These are phyloP conservation scores for Colletotrichum shisoi DNA, from an alignment of 2,329 filamentous ascomycete genomes.

Conservation along the genomic window DNA sequence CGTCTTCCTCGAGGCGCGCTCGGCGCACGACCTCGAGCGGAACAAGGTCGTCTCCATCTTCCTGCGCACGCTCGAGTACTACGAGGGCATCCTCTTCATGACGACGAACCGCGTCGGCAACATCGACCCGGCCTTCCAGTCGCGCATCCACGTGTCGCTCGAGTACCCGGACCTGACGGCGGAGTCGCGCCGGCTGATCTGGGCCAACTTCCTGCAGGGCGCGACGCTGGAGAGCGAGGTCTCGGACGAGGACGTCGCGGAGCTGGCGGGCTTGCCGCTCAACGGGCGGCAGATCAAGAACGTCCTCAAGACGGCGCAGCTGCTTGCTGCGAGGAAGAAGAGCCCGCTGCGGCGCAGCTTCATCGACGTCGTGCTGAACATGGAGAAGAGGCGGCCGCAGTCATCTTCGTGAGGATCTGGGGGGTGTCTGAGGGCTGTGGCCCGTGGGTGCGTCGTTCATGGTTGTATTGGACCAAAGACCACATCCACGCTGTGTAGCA, in stretches of 20 bases:
- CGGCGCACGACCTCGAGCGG: conserved; percentile 47
- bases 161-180: conserved; percentile 55
- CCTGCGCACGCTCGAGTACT: conserved; percentile 57
- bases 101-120: conserved; percentile 57
- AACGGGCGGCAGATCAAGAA: conserved; percentile 62
- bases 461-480: no score
- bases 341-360: conserved; percentile 38
- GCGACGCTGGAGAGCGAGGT: conserved; percentile 45
- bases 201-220: conserved; percentile 52
- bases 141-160: conserved; percentile 58
- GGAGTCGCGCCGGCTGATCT: conserved; percentile 50
- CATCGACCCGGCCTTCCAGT: conserved; percentile 58
- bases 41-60: conserved; percentile 51
- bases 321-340: conserved; percentile 57
- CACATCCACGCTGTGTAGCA: no score
- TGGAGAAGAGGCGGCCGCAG: conserved; percentile 31
- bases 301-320: conserved; percentile 51
- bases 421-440: no score
- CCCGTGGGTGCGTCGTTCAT: no score
- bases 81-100: conserved; percentile 59
- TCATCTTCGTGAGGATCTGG: background rate
- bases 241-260: conserved; percentile 43
- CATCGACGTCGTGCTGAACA: conserved; percentile 35
- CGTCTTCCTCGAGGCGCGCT: conserved; percentile 54
- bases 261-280: conserved; percentile 51